These are phyloP conservation scores for Penicillium pancosmium DNA, from an alignment of 495 filamentous ascomycete species.

Conservation along the genomic window DNA sequence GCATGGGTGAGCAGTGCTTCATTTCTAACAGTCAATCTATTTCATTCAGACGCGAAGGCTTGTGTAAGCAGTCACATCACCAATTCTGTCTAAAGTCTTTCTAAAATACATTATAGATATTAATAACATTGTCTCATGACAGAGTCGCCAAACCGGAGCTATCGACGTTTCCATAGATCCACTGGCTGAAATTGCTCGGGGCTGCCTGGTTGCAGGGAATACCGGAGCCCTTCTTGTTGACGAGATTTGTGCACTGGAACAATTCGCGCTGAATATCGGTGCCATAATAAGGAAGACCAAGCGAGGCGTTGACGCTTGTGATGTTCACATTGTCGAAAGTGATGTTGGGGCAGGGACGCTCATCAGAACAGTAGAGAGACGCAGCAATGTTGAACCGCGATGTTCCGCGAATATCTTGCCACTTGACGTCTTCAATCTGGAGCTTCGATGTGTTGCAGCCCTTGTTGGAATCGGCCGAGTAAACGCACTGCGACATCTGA, in stretches of 20 bases:
- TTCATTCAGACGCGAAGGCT: no score
- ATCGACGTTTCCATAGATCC: conserved; percentile 23
- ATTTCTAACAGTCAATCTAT: no score
- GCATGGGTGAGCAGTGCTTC: no score
- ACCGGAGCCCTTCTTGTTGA: conserved; percentile 23
- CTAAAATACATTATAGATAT: no score
- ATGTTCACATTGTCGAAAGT: conserved; percentile 56
- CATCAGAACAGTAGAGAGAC: conserved; percentile 53
- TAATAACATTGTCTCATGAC: not conserved
- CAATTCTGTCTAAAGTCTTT: no score
- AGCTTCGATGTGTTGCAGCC: conserved; percentile 52
- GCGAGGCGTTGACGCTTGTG: conserved; percentile 27
- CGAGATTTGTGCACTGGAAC: conserved; percentile 28
- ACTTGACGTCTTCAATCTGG: conserved; percentile 51
- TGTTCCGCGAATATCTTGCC: conserved; percentile 59
- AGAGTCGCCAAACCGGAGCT: conserved; percentile 14
- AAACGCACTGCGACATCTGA: conserved; percentile 61
- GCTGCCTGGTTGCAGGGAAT: conserved; percentile 30
- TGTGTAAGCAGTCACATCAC: no score
- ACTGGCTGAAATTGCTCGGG: conserved; percentile 27
- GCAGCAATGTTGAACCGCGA: conserved; percentile 56
- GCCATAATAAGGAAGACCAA: conserved; percentile 20
- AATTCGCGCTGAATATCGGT: conserved; percentile 22
- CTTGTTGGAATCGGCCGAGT: conserved; percentile 39
- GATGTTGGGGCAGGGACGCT: conserved; percentile 48